These are phyloP conservation scores for Tulasnella sp. DNA, from an alignment of 768 basidiomycete species.

Conservation along the genomic window DNA sequence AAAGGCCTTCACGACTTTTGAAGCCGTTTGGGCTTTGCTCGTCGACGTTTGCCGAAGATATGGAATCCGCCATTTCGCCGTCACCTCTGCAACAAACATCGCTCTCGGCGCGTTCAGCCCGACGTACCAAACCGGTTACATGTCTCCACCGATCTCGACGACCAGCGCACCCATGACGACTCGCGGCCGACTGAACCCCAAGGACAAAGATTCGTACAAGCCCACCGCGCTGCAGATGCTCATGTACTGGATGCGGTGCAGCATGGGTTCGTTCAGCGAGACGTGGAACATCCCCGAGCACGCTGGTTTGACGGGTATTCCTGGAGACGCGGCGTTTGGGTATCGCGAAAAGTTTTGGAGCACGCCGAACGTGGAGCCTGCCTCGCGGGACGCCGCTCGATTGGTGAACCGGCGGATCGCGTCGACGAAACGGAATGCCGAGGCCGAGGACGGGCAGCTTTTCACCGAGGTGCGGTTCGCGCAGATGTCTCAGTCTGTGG, in stretches of 20 bases:
- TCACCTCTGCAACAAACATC: not conserved
- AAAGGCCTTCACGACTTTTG: not conserved
- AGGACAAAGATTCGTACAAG: not conserved
- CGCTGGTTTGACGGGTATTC: not conserved
- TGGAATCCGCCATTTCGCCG: constrained; percentile 3
- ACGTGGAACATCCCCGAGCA: constrained; percentile 2
- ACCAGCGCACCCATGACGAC: not conserved
- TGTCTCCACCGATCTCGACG: not conserved
- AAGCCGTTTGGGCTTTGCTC: constrained; percentile 4
- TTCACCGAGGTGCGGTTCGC: not conserved
- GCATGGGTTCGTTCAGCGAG: constrained; percentile 12
- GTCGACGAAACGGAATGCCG: not conserved
- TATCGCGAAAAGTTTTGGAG: constrained; percentile 6
- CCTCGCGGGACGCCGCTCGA: not conserved
- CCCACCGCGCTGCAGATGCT: constrained; percentile 11
- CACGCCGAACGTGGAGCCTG: not conserved
- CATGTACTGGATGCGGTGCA: constrained; percentile 14
- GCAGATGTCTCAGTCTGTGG: not conserved
- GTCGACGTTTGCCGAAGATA: not conserved
- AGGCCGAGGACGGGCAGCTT: not conserved
- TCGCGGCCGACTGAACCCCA: not conserved
- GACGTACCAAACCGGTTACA: constrained; percentile 8
- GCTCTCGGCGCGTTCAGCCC: constrained; percentile 8
- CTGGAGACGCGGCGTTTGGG: not conserved
- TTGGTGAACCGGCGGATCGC: not conserved